Percentiles rank a stretch among this genome's conserved stretches.
Conservation (phyloP, 768 basidiomycete genomes). For the Mycena metata region DNA sequence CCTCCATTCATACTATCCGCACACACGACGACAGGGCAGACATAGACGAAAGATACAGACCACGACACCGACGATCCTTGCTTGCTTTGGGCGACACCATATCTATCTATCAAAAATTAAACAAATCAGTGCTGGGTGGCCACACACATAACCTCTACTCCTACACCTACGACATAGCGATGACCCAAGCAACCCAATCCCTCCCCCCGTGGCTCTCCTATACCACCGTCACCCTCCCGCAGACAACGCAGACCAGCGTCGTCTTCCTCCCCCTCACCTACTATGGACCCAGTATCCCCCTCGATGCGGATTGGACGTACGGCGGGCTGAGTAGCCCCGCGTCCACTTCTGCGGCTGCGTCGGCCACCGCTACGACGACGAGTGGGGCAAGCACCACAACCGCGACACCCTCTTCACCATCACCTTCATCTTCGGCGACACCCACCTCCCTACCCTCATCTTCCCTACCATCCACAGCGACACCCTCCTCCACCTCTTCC, state of each 20-base stretch:
- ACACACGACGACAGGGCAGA: too few relatives aligned
- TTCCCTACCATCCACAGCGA: conserved; percentile 42
- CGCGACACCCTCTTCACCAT: conserved; percentile 48
- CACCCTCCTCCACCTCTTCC: conserved; percentile 47
- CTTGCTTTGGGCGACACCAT: too few relatives aligned
- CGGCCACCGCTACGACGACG: conserved; percentile 44
- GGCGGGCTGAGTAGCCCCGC: conserved; percentile 82
- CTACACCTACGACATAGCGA: conserved; percentile 39
- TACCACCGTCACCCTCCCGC: conserved; percentile 62
- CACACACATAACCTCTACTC: not conserved
- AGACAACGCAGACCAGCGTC: conserved; percentile 69
- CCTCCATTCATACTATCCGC: too few relatives aligned
- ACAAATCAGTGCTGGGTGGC: too few relatives aligned
- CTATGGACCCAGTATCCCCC: conserved; percentile 86
- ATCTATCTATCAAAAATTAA: too few relatives aligned
- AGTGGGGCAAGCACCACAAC: conserved; percentile 36
- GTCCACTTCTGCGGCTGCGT: conserved; percentile 43
- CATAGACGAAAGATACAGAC: too few relatives aligned
- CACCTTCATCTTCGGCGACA: conserved; percentile 48
- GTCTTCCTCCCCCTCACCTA: conserved; percentile 82
- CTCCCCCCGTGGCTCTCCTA: conserved; percentile 82
- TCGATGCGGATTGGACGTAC: conserved; percentile 78
- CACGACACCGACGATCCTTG: too few relatives aligned
- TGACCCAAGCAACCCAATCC: conserved; percentile 75
- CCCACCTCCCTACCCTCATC: conserved; percentile 49